A percentile compares a stretch with the other conserved stretches of the same genome.
Evolutionary conservation across 2,329 filamentous ascomycete genomes (phyloP).

Genomic region (Stylonectria norvegica): DNA sequence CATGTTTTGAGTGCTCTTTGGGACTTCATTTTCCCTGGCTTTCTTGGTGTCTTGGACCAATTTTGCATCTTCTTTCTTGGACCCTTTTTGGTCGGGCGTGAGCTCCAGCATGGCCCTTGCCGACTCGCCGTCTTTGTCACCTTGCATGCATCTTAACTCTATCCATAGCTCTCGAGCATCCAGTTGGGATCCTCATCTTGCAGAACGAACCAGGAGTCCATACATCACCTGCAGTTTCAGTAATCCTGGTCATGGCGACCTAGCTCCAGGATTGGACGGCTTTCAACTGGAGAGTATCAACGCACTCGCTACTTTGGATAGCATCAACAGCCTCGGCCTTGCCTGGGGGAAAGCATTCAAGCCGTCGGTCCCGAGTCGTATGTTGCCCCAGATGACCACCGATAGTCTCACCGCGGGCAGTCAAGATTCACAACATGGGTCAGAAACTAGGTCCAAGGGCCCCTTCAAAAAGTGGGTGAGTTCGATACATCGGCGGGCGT

Average conservation of each 20-base stretch:
- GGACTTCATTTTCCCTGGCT: conserved; percentile 28
- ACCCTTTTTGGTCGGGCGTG: conserved; percentile 24
- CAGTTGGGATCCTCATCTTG: conserved; percentile 31
- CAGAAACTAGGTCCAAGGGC: conserved; percentile 19
- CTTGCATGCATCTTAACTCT: conserved; percentile 35
- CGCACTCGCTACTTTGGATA: conserved; percentile 38
- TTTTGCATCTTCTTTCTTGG: conserved; percentile 33
- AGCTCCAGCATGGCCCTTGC: conserved; percentile 34
- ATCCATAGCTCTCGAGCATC: conserved; percentile 38
- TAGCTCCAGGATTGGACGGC: conserved; percentile 23
- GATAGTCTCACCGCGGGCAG: conserved; percentile 15
- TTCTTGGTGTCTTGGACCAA: conserved; percentile 44
- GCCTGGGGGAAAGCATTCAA: conserved; percentile 4
- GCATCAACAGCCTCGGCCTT: conserved; percentile 25
- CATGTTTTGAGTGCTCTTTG: conserved; percentile 38
- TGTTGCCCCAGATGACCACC: conserved; percentile 26
- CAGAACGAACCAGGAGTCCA: conserved; percentile 5
- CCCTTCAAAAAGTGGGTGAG: conserved; percentile 74
- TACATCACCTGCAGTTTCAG: conserved; percentile 3
- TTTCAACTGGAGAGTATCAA: conserved; percentile 30
- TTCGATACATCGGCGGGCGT: conserved; percentile 59
- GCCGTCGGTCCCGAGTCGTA: conserved; percentile 5
- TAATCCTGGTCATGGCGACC: conserved; percentile 32
- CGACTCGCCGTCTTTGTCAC: conserved; percentile 28
- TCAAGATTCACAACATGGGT: conserved; percentile 6